Evolutionary conservation across 1,284 basidiomycete genomes (phyloP), one percentile per base, ranked within the genome.

Genomic region (Flammula alnicola): DNA sequence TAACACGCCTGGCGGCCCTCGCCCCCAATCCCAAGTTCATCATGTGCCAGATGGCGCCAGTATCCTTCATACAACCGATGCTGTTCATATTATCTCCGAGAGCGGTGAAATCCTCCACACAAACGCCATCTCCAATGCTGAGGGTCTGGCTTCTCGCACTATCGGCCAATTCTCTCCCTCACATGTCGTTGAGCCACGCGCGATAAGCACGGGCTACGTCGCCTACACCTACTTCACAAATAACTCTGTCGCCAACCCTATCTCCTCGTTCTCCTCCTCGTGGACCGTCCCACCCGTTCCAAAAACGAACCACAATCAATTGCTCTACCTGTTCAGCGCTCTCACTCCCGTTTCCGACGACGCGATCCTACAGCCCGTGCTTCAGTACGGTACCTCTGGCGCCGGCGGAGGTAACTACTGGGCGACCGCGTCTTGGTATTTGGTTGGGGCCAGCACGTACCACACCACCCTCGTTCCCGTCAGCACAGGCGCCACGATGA

Each of bases 391-490:
- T 29, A 41, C 39, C 12, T 26, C 39, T 9, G 22, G 22, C 10
- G 39, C 39, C 10, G 39, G 39, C 12, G 39, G 39, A 12, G 39
- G 39, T 0, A 29, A 26, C 12, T 45, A 36, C 23, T 45, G 43
- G 43, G 39, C 39, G 8, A 41, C 27, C 12, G 48, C 48, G 2
- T 49, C 48, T 8, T 49, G 48, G 48, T 49, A 44, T 20, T 20
- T 49, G 8, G 31, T 44, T 22, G 33, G 41, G 1, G 16, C 41
- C 3, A 27, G 27, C 9, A 26, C 31, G 3, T 49, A 44, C 19
- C 31, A 44, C 29, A 27, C 26, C 7, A 25, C 41, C n/a, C 48
- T 49, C n/a, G n/a, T n/a, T n/a, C n/a, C n/a, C n/a, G n/a, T n/a
- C n/a, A n/a, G n/a, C n/a, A n/a, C n/a, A n/a, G 8, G 22, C 25